A percentile compares a stretch with the other conserved stretches of the same genome.
phyloP scores from a whole-genome alignment of 441 rosid genomes.

The Croton setiger region DNA sequence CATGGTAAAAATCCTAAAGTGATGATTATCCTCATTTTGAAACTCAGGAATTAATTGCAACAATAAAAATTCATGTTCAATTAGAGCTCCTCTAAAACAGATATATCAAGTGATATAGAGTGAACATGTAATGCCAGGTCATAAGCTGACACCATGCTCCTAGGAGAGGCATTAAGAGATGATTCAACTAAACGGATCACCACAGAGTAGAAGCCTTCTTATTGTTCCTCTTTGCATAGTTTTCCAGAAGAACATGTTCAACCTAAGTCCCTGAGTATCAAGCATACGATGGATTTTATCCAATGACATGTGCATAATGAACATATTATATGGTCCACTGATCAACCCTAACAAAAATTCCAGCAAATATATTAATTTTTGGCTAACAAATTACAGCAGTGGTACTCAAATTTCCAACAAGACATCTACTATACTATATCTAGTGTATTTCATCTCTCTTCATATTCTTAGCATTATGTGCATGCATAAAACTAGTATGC shows the following conservation, averaged over 20 bases:
- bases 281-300: not conserved
- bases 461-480: not conserved
- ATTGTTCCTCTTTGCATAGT: not conserved
- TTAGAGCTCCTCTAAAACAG: conserved; percentile 3
- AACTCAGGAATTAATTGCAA: not conserved
- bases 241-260: not conserved
- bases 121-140: not conserved
- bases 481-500: not conserved
- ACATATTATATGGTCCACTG: not conserved
- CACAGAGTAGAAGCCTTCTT: not conserved
- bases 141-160: not conserved
- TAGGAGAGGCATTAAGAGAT: not conserved
- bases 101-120: too few species aligned
- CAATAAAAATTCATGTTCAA: not conserved
- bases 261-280: not conserved
- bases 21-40: not conserved
- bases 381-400: not conserved
- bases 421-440: not conserved
- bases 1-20: not conserved
- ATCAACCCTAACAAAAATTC: not conserved
- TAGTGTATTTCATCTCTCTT: too few species aligned
- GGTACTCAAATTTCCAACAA: not conserved
- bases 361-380: not conserved
- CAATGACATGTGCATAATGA: not conserved
- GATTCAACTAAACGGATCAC: not conserved